Evolutionary conservation across 805 yeast species (phyloP).

Genomic region (Sugiyamaella qingdaonensis): DNA sequence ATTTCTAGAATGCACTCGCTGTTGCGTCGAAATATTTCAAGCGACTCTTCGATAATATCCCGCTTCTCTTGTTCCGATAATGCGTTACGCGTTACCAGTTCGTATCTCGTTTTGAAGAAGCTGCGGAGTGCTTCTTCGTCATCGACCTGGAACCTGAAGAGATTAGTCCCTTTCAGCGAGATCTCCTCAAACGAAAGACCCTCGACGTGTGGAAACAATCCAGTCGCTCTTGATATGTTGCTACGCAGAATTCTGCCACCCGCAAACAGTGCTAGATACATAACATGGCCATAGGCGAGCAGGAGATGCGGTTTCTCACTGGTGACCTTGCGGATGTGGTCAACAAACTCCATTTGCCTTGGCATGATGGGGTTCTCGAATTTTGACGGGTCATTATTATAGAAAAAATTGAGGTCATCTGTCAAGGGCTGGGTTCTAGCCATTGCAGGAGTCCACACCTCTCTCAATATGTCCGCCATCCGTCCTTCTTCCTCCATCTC

Average conservation of each 20-base stretch:
- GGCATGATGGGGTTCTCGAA: conserved; percentile 55
- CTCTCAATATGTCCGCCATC: conserved; percentile 45
- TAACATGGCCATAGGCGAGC: conserved; percentile 78
- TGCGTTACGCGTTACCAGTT: conserved; percentile 66
- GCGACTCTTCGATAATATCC: conserved; percentile 64
- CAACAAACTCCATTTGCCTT: conserved; percentile 56
- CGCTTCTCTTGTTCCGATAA: conserved; percentile 66
- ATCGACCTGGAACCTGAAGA: conserved; percentile 64
- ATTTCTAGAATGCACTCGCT: conserved; percentile 59
- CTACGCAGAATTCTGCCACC: conserved; percentile 77
- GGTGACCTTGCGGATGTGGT: conserved; percentile 55
- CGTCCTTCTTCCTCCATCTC: conserved; percentile 25
- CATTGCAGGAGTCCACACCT: conserved; percentile 67
- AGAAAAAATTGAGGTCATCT: conserved; percentile 64
- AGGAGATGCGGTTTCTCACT: conserved; percentile 63
- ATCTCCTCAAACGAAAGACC: conserved; percentile 64
- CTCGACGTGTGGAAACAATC: conserved; percentile 69
- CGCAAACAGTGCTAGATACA: conserved; percentile 81
- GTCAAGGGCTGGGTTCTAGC: conserved; percentile 55
- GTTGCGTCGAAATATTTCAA: conserved; percentile 61
- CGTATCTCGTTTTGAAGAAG: conserved; percentile 69
- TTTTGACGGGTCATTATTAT: conserved; percentile 51
- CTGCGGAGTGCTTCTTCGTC: conserved; percentile 64
- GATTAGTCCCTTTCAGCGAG: conserved; percentile 58
- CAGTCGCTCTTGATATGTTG: conserved; percentile 58